These are phyloP conservation scores for Schizothecium vesticola DNA, from an alignment of 495 filamentous ascomycete species.

Conservation along the genomic window DNA sequence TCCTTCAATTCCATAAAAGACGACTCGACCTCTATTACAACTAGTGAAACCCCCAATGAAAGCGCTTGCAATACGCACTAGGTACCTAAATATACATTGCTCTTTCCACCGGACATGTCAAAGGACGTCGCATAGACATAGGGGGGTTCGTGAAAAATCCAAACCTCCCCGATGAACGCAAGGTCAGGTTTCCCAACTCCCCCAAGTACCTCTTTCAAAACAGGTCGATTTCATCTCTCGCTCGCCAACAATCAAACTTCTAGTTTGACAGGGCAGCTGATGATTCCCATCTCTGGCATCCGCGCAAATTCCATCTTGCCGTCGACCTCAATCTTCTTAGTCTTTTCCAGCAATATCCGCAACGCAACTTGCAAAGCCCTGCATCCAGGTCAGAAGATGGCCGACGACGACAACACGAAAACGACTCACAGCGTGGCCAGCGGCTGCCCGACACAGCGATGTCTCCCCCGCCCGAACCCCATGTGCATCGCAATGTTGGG, in stretches of 20 bases:
- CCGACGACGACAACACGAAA: too few relatives aligned
- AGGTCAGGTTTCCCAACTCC: too few relatives aligned
- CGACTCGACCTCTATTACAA: too few relatives aligned
- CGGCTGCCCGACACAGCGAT: slow-evolving; percentile 13
- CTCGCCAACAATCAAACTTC: neutral
- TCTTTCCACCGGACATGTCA: too few relatives aligned
- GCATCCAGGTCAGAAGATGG: neutral
- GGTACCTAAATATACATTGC: too few relatives aligned
- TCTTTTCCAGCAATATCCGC: slow-evolving; percentile 3
- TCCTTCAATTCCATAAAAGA: neutral
- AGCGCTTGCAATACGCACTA: too few relatives aligned
- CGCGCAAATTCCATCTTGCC: slow-evolving; percentile 14
- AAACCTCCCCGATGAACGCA: too few relatives aligned
- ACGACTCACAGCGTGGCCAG: slow-evolving; percentile 8
- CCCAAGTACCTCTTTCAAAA: neutral
- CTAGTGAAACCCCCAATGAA: too few relatives aligned
- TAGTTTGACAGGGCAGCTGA: slow-evolving; percentile 11
- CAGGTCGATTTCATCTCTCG: neutral
- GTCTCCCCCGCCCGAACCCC: slow-evolving; percentile 14
- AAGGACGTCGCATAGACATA: too few relatives aligned
- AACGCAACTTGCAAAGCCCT: slow-evolving; percentile 11
- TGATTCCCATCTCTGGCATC: slow-evolving; percentile 16
- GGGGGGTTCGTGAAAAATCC: too few relatives aligned
- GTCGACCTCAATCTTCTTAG: slow-evolving; percentile 9
- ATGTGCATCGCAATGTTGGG: slow-evolving; percentile 9